Evolutionary conservation across 139 green algal genomes (phyloP).

Genomic region (Auxenochlorella protothecoides): DNA sequence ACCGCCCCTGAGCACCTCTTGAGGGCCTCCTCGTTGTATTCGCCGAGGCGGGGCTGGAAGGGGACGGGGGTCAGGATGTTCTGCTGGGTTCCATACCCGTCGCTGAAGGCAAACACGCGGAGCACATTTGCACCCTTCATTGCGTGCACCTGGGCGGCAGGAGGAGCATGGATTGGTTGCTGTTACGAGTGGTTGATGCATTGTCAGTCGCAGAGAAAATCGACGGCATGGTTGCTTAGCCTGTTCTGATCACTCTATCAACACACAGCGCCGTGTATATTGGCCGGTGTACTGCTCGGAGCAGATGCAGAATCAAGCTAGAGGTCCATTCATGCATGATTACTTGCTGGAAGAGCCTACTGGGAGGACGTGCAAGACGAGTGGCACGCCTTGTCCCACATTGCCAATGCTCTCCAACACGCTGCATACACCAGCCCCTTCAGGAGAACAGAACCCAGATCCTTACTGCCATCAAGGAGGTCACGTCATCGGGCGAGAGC

Average conservation of each 20-base stretch:
- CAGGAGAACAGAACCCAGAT: too few species aligned
- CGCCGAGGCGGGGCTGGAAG: neutral
- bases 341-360: too few species aligned
- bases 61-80: neutral
- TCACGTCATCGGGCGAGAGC: too few species aligned
- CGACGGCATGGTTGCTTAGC: too few species aligned
- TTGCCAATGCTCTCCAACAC: too few species aligned
- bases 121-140: neutral
- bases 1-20: neutral
- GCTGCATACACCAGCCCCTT: too few species aligned
- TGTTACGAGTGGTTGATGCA: neutral
- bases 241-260: neutral
- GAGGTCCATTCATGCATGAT: too few species aligned
- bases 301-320: too few species aligned
- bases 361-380: too few species aligned
- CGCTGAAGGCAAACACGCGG: slow-evolving; percentile 3
- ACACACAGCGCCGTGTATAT: neutral
- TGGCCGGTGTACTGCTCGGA: neutral
- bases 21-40: slow-evolving; percentile 1
- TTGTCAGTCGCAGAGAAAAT: too few species aligned
- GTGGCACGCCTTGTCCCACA: too few species aligned
- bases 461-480: too few species aligned
- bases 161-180: neutral
- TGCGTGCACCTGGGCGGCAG: neutral
- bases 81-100: neutral